These are phyloP conservation scores for Mucor circinelloides DNA, from an alignment of 371 early-diverging fungal species.

Conservation along the genomic window DNA sequence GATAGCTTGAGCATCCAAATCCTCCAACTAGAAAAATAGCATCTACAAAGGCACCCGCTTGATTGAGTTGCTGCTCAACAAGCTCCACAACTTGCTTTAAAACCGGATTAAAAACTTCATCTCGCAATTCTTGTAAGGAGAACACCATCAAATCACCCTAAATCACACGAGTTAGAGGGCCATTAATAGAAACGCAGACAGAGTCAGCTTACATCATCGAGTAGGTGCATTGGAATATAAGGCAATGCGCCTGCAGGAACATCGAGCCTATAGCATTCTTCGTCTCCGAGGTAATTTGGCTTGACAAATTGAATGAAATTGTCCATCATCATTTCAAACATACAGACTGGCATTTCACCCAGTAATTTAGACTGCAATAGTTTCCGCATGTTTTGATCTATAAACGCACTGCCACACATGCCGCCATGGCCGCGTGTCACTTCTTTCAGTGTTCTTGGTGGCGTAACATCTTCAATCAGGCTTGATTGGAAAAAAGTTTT, in stretches of 20 bases:
- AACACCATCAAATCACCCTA: constrained; percentile 57
- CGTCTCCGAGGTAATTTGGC: constrained; percentile 58
- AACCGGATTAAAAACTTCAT: constrained; percentile 52
- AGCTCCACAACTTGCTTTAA: constrained; percentile 43
- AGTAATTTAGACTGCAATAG: constrained; percentile 52
- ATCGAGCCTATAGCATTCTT: constrained; percentile 42
- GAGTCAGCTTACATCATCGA: constrained; percentile 18
- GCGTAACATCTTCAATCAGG: constrained; percentile 5
- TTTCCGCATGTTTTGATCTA: constrained; percentile 62
- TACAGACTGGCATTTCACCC: constrained; percentile 52
- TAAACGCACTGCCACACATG: constrained; percentile 58
- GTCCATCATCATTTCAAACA: constrained; percentile 60
- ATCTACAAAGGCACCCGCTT: constrained; percentile 39
- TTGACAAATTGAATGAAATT: constrained; percentile 55
- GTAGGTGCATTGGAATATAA: constrained; percentile 13
- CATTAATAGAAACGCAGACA: not conserved
- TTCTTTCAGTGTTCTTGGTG: constrained; percentile 47
- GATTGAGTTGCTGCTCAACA: constrained; percentile 45
- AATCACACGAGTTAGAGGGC: not conserved
- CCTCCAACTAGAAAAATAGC: constrained; percentile 65
- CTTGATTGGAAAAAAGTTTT: not conserved
- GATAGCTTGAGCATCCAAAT: constrained; percentile 61
- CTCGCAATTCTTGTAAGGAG: constrained; percentile 49
- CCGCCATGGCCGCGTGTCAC: constrained; percentile 63
- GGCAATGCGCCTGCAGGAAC: constrained; percentile 23